Evolutionary conservation across 192 early-diverging fungal genomes (phyloP).

Genomic region (Entomortierella parvispora): DNA sequence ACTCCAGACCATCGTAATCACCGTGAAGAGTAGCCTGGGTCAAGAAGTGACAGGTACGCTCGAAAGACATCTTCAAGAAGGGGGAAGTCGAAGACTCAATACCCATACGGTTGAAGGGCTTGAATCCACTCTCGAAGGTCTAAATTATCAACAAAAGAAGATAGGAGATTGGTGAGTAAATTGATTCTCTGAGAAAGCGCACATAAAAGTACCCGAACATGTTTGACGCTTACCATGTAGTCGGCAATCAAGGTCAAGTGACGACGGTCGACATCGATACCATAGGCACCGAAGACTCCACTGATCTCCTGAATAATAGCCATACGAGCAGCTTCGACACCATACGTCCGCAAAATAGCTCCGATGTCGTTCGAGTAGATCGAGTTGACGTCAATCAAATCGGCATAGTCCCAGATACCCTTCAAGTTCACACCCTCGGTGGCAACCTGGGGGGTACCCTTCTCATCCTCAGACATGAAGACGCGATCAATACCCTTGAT

Average conservation of each 20-base stretch:
- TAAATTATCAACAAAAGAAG: constrained; percentile 17
- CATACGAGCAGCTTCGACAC: constrained; percentile 95
- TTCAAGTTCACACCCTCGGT: constrained; percentile 93
- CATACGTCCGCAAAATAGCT: constrained; percentile 92
- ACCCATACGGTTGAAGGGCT: constrained; percentile 96
- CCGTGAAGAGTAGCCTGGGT: constrained; percentile 90
- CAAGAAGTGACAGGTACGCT: constrained; percentile 96
- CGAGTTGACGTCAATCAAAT: constrained; percentile 85
- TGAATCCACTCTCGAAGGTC: constrained; percentile 99
- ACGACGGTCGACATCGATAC: constrained; percentile 93
- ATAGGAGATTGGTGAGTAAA: neutral
- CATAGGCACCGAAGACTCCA: constrained; percentile 92
- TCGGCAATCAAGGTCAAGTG: constrained; percentile 98
- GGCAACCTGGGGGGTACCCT: constrained; percentile 63
- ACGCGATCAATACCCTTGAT: constrained; percentile 82
- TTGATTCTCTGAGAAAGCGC: constrained; percentile 3
- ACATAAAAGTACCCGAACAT: too few species aligned
- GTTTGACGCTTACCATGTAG: constrained; percentile 89
- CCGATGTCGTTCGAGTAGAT: constrained; percentile 98
- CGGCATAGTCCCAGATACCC: constrained; percentile 85
- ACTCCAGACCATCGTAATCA: constrained; percentile 88
- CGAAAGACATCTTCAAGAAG: constrained; percentile 98
- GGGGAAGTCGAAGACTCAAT: constrained; percentile 93
- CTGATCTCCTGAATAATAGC: constrained; percentile 94
- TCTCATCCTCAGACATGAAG: constrained; percentile 80